Evolutionary conservation across 2,329 filamentous ascomycete genomes (phyloP), one percentile per base, ranked within the genome.

Genomic region (Fusarium coffeatum): DNA sequence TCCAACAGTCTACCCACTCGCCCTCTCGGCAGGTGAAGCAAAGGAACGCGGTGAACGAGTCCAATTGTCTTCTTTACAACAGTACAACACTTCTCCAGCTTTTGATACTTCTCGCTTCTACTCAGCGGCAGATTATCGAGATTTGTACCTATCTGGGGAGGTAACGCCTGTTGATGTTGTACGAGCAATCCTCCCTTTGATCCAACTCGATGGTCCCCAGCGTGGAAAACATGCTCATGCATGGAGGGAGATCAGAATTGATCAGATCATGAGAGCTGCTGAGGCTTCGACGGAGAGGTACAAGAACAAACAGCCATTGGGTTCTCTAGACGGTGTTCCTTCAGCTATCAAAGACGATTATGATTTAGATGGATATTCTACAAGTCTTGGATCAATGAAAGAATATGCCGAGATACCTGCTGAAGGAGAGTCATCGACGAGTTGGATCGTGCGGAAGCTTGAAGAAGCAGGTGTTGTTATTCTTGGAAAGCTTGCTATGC

Each of bases 271-370:
- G 55, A 76, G 77, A 42, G 81, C 83, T 1, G 84, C 84, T 5
- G 78, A 79, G 28, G 83, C 76, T 6, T 85, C 84, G 0, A 84
- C 84, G 0, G 64, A 76, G 40, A 77, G 84, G 3, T 86, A 86
- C 73, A 80, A 85, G 68, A 82, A 86, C 47, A 86, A 87, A 3
- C 84, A 84, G 58, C 82, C 89, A 0, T 78, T 92, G 6, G 87
- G 90, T 0, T 83, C 87, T 1, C 81, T 94, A 1, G 92, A 94
- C 72, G 92, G 92, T 10, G 86, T 94, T 0, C 92, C 92, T 0
- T 87, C 93, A 8, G 90, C 88, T 0, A 86, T 93, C 51, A 94
- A 94, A 80, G 92, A 94, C 72, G 91, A 94, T 76, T 88, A 92
- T 51, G 89, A 93, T 76, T 80, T 95, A 25, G 87, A 88, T n/a